Evolutionary conservation across 2,329 filamentous ascomycete genomes (phyloP).

Genomic region (Lachnellula suecica): DNA sequence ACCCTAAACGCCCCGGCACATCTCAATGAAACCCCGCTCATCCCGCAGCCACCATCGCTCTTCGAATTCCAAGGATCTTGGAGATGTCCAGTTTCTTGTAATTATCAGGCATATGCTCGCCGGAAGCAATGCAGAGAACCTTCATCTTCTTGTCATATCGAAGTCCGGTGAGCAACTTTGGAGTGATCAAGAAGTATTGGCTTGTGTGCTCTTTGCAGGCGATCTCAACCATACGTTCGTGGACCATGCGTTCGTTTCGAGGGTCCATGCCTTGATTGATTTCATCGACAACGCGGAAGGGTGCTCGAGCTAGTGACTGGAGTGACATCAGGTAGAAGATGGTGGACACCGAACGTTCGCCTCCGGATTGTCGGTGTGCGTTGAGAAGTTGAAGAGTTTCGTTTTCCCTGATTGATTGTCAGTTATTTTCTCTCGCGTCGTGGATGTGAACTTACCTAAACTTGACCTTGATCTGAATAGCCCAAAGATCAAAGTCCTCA

Average conservation of each 20-base stretch:
- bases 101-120: slow-evolving; percentile 66
- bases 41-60: slow-evolving; percentile 26
- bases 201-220: slow-evolving; percentile 80
- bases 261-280: slow-evolving; percentile 99
- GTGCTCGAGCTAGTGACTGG: slow-evolving; percentile 87
- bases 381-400: slow-evolving; percentile 84
- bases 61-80: slow-evolving; percentile 27
- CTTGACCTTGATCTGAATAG: slow-evolving; percentile 89
- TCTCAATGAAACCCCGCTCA: background rate
- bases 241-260: slow-evolving; percentile 96
- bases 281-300: slow-evolving; percentile 97
- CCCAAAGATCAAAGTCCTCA: slow-evolving; percentile 91
- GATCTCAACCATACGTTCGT: slow-evolving; percentile 97
- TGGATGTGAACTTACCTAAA: slow-evolving; percentile 65
- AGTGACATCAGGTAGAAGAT: slow-evolving; percentile 99
- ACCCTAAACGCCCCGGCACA: background rate
- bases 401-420: slow-evolving; percentile 55
- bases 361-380: slow-evolving; percentile 91
- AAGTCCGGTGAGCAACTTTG: slow-evolving; percentile 84
- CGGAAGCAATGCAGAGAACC: slow-evolving; percentile 89
- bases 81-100: slow-evolving; percentile 31
- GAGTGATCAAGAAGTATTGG: slow-evolving; percentile 96
- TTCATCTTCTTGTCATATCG: slow-evolving; percentile 90
- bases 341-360: slow-evolving; percentile 92
- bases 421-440: slow-evolving; percentile 23